Evolutionary conservation across 345 rosid species (phyloP).

Genomic region (Abelmoschus esculentus): DNA sequence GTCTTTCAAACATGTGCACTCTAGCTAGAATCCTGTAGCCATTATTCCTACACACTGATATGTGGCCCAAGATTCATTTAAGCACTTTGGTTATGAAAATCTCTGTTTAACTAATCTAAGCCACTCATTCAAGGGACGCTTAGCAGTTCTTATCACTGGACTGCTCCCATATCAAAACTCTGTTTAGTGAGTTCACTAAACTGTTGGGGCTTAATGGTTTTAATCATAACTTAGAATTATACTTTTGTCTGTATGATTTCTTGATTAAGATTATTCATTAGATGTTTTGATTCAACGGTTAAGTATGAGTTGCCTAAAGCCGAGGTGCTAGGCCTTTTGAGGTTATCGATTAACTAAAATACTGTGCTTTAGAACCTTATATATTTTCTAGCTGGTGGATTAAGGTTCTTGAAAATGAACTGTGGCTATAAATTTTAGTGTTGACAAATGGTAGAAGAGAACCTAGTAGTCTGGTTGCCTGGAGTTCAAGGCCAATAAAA

Average conservation of each 20-base stretch:
- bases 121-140: constrained; percentile 3
- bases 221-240: neutral
- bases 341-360: no score
- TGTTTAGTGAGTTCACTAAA: constrained; percentile 4
- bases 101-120: constrained; percentile 10
- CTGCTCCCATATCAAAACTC: constrained; percentile 2
- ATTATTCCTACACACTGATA: constrained; percentile 9
- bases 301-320: neutral
- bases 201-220: constrained; percentile 3
- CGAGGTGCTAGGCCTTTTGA: neutral
- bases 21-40: constrained; percentile 14
- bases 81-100: constrained; percentile 2
- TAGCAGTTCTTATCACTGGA: constrained; percentile 9
- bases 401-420: neutral
- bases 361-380: no score
- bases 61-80: constrained; percentile 5
- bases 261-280: neutral
- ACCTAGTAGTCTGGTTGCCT: neutral
- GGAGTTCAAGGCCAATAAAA: neutral
- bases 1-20: constrained; percentile 13
- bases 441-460: neutral
- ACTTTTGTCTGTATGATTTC: neutral
- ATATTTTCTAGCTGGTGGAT: neutral
- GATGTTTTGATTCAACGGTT: neutral
- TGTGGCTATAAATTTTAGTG: neutral